A percentile compares a stretch with the other conserved stretches of the same genome.
These are phyloP conservation scores for Entrophospora sp. DNA, from an alignment of 192 early-diverging fungal species.

Conservation along the genomic window DNA sequence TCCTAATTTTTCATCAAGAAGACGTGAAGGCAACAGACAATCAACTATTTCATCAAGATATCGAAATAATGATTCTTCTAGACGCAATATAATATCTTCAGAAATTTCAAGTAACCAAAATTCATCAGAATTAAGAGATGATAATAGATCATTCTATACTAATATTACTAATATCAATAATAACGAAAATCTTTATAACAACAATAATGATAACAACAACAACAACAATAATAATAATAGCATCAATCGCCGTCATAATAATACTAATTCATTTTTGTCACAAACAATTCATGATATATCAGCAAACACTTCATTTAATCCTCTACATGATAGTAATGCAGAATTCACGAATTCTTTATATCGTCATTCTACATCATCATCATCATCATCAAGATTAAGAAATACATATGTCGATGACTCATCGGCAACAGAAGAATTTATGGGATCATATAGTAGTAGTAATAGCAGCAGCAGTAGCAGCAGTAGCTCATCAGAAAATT, in stretches of 20 bases:
- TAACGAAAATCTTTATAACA: too few relatives aligned
- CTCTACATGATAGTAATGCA: background rate
- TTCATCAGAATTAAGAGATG: background rate
- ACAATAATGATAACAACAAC: too few relatives aligned
- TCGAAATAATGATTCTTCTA: constrained; percentile 8
- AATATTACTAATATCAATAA: too few relatives aligned
- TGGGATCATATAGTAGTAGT: too few relatives aligned
- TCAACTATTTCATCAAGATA: background rate
- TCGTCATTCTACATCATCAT: background rate
- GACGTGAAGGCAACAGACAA: too few relatives aligned
- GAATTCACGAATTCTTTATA: constrained; percentile 7
- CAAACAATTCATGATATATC: too few relatives aligned
- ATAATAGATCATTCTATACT: too few relatives aligned
- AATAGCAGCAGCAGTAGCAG: background rate
- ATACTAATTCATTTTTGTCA: too few relatives aligned
- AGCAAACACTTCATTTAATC: background rate
- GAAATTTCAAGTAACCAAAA: too few relatives aligned
- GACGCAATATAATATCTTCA: too few relatives aligned
- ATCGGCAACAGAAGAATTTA: background rate
- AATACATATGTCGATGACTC: background rate
- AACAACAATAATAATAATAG: background rate
- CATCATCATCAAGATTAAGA: background rate
- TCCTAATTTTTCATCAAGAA: too few relatives aligned
- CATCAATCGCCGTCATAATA: background rate
- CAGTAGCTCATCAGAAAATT: background rate